These are phyloP conservation scores for Trichoderma hamatum DNA, from an alignment of 2,329 filamentous ascomycete genomes.

Conservation along the genomic window DNA sequence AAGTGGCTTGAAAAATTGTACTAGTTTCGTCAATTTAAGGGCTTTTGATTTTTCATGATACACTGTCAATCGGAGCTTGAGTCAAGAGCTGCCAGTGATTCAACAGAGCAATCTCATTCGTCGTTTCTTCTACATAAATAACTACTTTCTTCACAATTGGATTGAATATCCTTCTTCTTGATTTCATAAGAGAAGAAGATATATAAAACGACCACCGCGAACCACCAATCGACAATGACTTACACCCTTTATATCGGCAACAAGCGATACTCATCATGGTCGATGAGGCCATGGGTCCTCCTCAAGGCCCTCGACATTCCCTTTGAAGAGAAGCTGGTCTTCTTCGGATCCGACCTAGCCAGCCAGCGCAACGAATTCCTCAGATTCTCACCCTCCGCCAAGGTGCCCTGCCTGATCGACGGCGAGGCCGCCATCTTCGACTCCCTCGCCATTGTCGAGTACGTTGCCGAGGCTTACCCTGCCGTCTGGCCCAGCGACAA, in stretches of 20 bases:
- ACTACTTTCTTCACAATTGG: neutral
- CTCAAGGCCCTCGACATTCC: constrained; percentile 48
- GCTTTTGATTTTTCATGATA: neutral
- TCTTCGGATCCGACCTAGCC: constrained; percentile 36
- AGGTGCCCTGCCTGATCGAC: constrained; percentile 48
- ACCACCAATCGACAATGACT: neutral
- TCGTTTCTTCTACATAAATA: neutral
- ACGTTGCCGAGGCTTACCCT: constrained; percentile 48
- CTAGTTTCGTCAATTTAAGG: constrained; percentile 12
- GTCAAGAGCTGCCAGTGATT: neutral
- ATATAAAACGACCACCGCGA: neutral
- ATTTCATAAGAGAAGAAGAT: neutral
- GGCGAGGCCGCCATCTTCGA: constrained; percentile 46
- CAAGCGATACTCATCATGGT: constrained; percentile 53
- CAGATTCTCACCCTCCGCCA: constrained; percentile 46
- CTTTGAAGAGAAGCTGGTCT: constrained; percentile 45
- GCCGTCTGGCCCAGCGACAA: constrained; percentile 47
- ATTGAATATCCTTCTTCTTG: neutral
- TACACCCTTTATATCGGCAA: constrained; percentile 48
- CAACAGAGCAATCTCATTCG: neutral
- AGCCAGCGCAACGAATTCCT: constrained; percentile 41
- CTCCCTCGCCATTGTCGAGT: constrained; percentile 53
- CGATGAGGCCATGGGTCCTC: constrained; percentile 51
- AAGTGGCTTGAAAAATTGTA: constrained; percentile 17
- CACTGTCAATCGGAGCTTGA: neutral